Evolutionary conservation across 306 rosid species (phyloP), one percentile per base, ranked within the genome.

Genomic region (Arachis stenosperma): DNA sequence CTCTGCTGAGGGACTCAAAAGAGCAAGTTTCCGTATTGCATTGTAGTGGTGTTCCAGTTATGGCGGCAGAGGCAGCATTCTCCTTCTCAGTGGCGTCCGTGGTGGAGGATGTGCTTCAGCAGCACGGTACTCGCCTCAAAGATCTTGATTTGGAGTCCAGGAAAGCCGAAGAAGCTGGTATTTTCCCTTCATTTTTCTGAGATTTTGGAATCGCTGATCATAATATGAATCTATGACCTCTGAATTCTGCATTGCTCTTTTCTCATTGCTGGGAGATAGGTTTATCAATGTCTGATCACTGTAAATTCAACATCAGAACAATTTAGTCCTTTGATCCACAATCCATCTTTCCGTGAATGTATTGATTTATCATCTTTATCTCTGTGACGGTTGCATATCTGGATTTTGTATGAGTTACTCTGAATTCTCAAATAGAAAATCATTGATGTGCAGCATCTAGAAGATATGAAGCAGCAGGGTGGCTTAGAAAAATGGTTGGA

Each of bases 401-500:
- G 59, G 54, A 30, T 43, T 66, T 71, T 71, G 17, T 65, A 39
- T 75, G 37, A 37, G 37, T 68, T 53, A 46, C 60, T 15, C 63
- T 75, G 52, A 78, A 46, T 65, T 15, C 63, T 75, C 41, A 78
- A 73, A 53, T 70, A n/a, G 65, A 5, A 52, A 50, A 39, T 41
- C 6, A 77, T 71, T 58, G 61, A 73, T 13, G 8, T 82, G 70
- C 78, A 94, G 99, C 96, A 52, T 88, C 84, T 2, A 94, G 99
- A 76, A 89, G 99, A 67, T 79, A 86, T 68, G 97, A 94, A 77
- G 99, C 99, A 2, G 97, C 96, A 4, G 97, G 96, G 75, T 94
- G 99, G 99, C 82, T 94, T 68, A 87, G 99, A 61, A 94, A 90
- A 91, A 87, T 81, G 89, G 82, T 87, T 29, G 99, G 99, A 43